Conservation (phyloP, 108 stramenopile species). For the Stephanodiscus minutulus region DNA sequence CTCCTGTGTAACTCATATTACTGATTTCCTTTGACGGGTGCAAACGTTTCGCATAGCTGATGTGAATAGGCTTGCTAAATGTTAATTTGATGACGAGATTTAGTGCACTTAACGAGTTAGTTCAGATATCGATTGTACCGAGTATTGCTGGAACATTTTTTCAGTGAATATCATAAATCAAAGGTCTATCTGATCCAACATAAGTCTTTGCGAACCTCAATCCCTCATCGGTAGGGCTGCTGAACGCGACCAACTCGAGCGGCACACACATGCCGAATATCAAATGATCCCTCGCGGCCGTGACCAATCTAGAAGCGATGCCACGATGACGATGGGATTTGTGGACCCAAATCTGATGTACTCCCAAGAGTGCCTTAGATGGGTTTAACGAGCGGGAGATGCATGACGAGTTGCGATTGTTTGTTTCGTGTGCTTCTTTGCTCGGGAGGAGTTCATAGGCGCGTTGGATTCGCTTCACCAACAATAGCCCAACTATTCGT, state of each 20-base stretch:
- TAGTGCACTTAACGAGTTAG: no score
- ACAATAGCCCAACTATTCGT: conserved; percentile 61
- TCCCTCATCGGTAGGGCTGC: conserved; percentile 82
- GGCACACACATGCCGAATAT: conserved; percentile 71
- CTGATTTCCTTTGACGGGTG: no score
- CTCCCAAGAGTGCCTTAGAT: conserved; percentile 60
- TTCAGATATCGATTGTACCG: no score
- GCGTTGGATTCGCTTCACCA: conserved; percentile 55
- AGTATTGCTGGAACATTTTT: background rate
- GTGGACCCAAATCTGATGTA: conserved; percentile 84
- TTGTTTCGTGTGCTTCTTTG: background rate
- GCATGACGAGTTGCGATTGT: conserved; percentile 5
- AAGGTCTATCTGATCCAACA: conserved; percentile 35
- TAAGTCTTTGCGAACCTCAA: conserved; percentile 63
- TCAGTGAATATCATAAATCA: conserved; percentile 50
- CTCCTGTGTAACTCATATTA: no score
- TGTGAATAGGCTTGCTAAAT: no score
- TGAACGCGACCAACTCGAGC: conserved; percentile 63
- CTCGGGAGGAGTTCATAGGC: conserved; percentile 52
- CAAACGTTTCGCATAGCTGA: no score
- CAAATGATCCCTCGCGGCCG: conserved; percentile 62
- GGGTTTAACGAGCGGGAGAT: conserved; percentile 48
- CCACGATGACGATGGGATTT: conserved; percentile 49
- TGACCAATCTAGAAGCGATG: conserved; percentile 71
- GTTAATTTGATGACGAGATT: no score